Percentiles rank a stretch among this genome's conserved stretches.
Evolutionary conservation across 148 eudicot species (phyloP).

Genomic region (Tetragonia tetragonoides): DNA sequence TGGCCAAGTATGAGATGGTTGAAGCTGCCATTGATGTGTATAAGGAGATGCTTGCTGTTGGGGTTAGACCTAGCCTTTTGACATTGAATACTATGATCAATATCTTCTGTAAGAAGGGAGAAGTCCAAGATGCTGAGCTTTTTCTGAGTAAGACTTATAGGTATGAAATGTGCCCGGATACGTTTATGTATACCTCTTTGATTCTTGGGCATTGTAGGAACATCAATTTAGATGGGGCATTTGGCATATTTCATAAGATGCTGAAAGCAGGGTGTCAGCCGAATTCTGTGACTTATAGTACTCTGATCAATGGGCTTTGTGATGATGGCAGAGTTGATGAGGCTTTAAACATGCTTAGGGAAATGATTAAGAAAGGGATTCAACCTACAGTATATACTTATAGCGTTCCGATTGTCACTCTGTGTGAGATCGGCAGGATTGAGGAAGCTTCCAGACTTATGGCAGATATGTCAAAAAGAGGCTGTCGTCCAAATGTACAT

Average conservation of each 20-base stretch:
- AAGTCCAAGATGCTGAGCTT: slow-evolving; percentile 47
- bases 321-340: slow-evolving; percentile 52
- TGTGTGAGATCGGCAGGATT: slow-evolving; percentile 50
- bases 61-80: slow-evolving; percentile 56
- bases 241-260: slow-evolving; percentile 55
- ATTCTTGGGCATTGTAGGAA: slow-evolving; percentile 75
- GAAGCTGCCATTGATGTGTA: slow-evolving; percentile 49
- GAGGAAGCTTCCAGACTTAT: slow-evolving; percentile 54
- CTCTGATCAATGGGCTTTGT: slow-evolving; percentile 69
- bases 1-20: slow-evolving; percentile 58
- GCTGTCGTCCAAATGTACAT: slow-evolving; percentile 63
- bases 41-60: slow-evolving; percentile 39
- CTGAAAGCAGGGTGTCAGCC: slow-evolving; percentile 53
- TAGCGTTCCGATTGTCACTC: slow-evolving; percentile 53
- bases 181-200: slow-evolving; percentile 58
- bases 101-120: slow-evolving; percentile 63
- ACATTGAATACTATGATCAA: slow-evolving; percentile 73
- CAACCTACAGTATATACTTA: slow-evolving; percentile 63
- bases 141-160: slow-evolving; percentile 41
- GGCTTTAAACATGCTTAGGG: slow-evolving; percentile 50
- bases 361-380: slow-evolving; percentile 59
- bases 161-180: slow-evolving; percentile 56
- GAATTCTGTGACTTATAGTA: slow-evolving; percentile 53
- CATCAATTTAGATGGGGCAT: slow-evolving; percentile 43
- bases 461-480: slow-evolving; percentile 48